Evolutionary conservation across 192 early-diverging fungal genomes (phyloP).

Genomic region (Geranomyces variabilis): DNA sequence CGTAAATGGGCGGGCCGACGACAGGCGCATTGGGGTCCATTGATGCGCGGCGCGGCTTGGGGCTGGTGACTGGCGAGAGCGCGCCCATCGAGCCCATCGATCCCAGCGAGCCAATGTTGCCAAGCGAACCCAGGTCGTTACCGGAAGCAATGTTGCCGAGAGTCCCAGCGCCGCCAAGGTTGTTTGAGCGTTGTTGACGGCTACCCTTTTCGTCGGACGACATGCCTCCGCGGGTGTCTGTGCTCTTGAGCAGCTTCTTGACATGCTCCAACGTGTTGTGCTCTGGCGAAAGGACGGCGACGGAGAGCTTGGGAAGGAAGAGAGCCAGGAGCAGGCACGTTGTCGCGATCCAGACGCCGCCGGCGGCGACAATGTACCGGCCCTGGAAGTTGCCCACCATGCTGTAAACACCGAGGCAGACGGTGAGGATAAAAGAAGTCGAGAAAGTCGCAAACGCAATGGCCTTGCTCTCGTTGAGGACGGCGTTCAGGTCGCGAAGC

Average conservation of each 20-base stretch:
- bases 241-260: not conserved
- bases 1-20: slow-evolving; percentile 14
- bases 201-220: slow-evolving; percentile 16
- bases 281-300: slow-evolving; percentile 23
- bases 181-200: not conserved
- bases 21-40: not conserved
- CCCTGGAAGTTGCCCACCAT: slow-evolving; percentile 24
- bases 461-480: slow-evolving; percentile 31
- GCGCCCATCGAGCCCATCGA: not conserved
- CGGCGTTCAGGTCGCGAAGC: slow-evolving; percentile 19
- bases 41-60: not conserved
- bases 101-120: not conserved
- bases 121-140: not conserved
- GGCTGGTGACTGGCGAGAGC: not conserved
- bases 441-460: slow-evolving; percentile 27
- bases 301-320: slow-evolving; percentile 21
- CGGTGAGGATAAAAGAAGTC: slow-evolving; percentile 29
- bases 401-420: slow-evolving; percentile 28
- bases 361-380: slow-evolving; percentile 18
- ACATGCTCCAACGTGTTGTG: slow-evolving; percentile 26
- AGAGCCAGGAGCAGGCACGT: slow-evolving; percentile 12
- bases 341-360: slow-evolving; percentile 20
- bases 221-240: not conserved
- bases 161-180: not conserved
- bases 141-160: not conserved